A percentile compares a stretch with the other conserved stretches of the same genome.
Evolutionary conservation across 805 yeast genomes (phyloP).

Genomic region (Zygoascus flipseniorum): DNA sequence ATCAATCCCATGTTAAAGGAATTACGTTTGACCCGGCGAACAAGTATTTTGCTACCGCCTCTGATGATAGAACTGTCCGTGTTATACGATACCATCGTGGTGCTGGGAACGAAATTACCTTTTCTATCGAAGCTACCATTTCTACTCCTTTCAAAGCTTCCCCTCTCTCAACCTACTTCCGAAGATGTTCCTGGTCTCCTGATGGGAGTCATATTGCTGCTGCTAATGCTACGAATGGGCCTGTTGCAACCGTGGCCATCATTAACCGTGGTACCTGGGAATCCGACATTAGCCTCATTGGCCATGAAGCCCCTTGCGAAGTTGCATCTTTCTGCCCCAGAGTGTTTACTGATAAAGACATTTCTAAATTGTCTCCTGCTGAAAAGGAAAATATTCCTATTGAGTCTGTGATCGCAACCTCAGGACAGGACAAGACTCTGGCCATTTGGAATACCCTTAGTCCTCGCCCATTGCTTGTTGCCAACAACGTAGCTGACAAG

Average conservation of each 20-base stretch:
- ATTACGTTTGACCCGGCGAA: constrained; percentile 97
- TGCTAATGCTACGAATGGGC: constrained; percentile 62
- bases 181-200: constrained; percentile 66
- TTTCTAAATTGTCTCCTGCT: background rate
- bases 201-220: constrained; percentile 65
- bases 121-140: constrained; percentile 77
- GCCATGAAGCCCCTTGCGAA: constrained; percentile 64
- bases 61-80: constrained; percentile 89
- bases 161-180: constrained; percentile 84
- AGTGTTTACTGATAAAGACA: constrained; percentile 20
- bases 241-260: constrained; percentile 51
- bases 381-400: constrained; percentile 15
- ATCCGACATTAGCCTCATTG: constrained; percentile 51
- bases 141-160: constrained; percentile 79
- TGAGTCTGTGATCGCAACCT: constrained; percentile 81
- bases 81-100: constrained; percentile 77
- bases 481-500: constrained; percentile 63
- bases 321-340: constrained; percentile 49
- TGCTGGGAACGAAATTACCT: constrained; percentile 59
- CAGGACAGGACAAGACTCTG: constrained; percentile 85
- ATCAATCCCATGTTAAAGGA: constrained; percentile 93
- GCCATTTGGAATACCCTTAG: constrained; percentile 81
- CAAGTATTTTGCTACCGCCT: constrained; percentile 92
- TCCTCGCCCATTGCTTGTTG: constrained; percentile 72
- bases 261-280: constrained; percentile 61